Percentiles rank a stretch among this genome's conserved stretches.
These are phyloP conservation scores for Hypoxylon sp. DNA, from an alignment of 2,329 filamentous ascomycete species.

Conservation along the genomic window DNA sequence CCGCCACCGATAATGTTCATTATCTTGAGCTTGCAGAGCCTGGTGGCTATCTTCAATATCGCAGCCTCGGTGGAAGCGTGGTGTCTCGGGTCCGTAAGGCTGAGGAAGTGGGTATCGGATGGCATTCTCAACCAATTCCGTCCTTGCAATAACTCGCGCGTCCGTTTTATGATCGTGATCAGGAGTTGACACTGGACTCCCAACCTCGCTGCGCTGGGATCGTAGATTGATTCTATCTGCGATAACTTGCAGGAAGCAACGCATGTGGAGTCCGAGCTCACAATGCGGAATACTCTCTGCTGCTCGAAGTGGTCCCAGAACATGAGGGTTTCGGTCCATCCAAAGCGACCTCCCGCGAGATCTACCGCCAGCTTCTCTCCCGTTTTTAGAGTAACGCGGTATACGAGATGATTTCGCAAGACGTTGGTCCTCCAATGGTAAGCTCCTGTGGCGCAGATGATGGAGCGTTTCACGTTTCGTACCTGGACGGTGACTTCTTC, in stretches of 20 bases:
- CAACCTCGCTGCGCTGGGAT: background rate
- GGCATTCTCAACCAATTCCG: background rate
- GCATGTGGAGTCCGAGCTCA: background rate
- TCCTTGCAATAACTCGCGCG: background rate
- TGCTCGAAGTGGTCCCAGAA: constrained; percentile 14
- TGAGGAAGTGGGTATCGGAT: background rate
- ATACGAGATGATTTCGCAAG: constrained; percentile 17
- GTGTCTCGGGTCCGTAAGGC: background rate
- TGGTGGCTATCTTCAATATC: background rate
- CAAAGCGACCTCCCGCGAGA: constrained; percentile 14
- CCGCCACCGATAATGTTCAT: background rate
- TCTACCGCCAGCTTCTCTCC: constrained; percentile 26
- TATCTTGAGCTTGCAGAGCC: background rate
- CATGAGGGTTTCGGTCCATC: constrained; percentile 10
- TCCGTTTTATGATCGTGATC: background rate
- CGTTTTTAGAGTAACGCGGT: background rate
- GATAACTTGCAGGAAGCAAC: background rate
- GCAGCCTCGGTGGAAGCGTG: background rate
- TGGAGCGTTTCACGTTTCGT: constrained; percentile 18
- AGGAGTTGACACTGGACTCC: background rate
- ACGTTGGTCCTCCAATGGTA: background rate
- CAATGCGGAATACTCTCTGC: constrained; percentile 1
- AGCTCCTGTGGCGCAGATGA: background rate
- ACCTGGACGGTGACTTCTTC: constrained; percentile 4
- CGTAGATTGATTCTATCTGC: background rate